Conservation (phyloP, 208 protist species). For the Crithidia expoeki region DNA sequence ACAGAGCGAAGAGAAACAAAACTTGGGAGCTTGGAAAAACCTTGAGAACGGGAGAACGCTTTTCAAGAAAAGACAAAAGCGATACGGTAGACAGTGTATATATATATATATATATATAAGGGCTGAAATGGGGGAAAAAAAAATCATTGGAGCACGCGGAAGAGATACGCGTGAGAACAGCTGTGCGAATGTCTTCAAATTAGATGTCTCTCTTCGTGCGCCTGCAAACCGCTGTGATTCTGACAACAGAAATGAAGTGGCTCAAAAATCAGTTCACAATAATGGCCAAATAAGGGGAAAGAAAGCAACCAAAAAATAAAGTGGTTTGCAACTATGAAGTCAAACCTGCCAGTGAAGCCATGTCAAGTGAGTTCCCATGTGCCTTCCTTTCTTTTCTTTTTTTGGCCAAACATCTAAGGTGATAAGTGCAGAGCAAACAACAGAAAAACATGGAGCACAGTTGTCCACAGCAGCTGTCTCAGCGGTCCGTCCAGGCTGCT, state of each 20-base stretch:
- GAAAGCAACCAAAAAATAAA: constrained; percentile 11
- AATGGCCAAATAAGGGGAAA: background rate
- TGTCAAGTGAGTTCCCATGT: background rate
- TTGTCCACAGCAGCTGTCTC: background rate
- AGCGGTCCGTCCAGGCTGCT: background rate
- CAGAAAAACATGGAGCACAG: background rate
- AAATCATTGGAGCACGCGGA: constrained; percentile 16
- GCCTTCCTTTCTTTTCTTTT: constrained; percentile 4
- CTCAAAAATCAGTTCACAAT: background rate
- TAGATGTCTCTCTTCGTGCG: background rate
- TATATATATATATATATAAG: constrained; percentile 21
- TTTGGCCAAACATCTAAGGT: background rate
- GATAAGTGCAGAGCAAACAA: constrained; percentile 1
- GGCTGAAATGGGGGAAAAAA: constrained; percentile 32
- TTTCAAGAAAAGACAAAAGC: constrained; percentile 12
- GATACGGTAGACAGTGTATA: constrained; percentile 8
- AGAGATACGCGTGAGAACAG: constrained; percentile 5
- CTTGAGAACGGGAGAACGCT: constrained; percentile 13
- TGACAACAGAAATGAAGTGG: background rate
- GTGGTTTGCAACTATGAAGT: background rate
- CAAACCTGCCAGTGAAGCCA: background rate
- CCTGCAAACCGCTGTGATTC: background rate
- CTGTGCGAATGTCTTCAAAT: background rate
- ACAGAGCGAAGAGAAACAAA: background rate
- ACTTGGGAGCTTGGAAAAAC: background rate